Percentiles rank a stretch among this genome's conserved stretches.
These are phyloP conservation scores for Sapria himalayana DNA, from an alignment of 345 rosid genomes.

Conservation along the genomic window DNA sequence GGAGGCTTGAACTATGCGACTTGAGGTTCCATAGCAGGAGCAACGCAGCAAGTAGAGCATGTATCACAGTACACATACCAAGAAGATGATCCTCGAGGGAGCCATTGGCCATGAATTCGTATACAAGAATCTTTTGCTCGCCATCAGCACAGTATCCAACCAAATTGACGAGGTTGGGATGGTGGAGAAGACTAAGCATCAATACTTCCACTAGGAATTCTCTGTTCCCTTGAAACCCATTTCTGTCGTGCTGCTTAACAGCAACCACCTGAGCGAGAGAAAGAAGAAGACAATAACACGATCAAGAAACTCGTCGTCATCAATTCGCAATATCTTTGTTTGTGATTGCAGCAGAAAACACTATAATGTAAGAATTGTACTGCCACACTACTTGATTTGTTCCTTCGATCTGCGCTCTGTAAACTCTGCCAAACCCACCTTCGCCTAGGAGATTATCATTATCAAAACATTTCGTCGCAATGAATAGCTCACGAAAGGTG, in stretches of 20 bases:
- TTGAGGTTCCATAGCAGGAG: too few species aligned
- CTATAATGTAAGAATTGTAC: not conserved
- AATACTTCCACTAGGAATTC: constrained; percentile 65
- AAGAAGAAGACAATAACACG: not conserved
- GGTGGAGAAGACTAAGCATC: constrained; percentile 51
- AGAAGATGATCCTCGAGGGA: constrained; percentile 65
- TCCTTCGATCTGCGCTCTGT: constrained; percentile 35
- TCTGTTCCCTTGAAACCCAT: constrained; percentile 66
- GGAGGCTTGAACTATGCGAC: too few species aligned
- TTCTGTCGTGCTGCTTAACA: constrained; percentile 67
- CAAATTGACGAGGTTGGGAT: constrained; percentile 44
- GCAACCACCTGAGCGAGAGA: constrained; percentile 27
- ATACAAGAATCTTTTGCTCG: constrained; percentile 50
- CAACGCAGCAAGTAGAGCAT: too few species aligned
- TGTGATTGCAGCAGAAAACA: not conserved
- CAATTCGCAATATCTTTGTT: not conserved
- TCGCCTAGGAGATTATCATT: constrained; percentile 56
- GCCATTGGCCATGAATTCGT: constrained; percentile 51
- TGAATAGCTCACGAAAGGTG: constrained; percentile 36
- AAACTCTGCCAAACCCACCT: constrained; percentile 95
- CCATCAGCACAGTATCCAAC: constrained; percentile 71
- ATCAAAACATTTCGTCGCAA: constrained; percentile 49
- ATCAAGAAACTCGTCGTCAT: not conserved
- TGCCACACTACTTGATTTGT: constrained; percentile 20
- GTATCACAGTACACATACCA: constrained; percentile 33